Conservation (phyloP, 495 filamentous ascomycete genomes). For the Massariosphaeria phaeospora region DNA sequence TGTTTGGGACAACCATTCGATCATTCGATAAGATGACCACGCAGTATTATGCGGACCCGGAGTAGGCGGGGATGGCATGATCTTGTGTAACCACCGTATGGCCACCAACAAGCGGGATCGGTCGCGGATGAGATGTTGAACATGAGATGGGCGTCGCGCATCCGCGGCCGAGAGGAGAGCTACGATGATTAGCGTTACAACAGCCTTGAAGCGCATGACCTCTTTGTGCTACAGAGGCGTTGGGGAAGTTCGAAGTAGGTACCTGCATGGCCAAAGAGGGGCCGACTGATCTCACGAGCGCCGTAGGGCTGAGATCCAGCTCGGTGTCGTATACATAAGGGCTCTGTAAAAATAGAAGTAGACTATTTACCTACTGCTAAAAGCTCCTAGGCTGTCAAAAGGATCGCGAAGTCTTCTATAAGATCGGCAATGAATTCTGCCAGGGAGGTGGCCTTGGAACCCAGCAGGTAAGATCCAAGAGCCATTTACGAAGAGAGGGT, state of each 20-base stretch:
- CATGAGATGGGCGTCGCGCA: neutral
- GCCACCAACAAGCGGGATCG: constrained; percentile 1
- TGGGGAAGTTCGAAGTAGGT: constrained; percentile 3
- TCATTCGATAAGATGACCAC: constrained; percentile 13
- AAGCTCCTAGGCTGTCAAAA: no score
- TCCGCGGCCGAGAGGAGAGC: constrained; percentile 24
- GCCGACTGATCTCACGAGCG: constrained; percentile 11
- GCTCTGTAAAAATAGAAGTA: no score
- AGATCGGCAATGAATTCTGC: no score
- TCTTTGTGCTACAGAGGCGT: neutral
- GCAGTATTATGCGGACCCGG: constrained; percentile 13
- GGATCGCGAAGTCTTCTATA: no score
- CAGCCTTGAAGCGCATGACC: constrained; percentile 8
- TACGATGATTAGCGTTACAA: neutral
- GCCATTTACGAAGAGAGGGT: no score
- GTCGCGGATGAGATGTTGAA: constrained; percentile 7
- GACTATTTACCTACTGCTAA: no score
- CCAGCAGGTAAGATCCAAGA: no score
- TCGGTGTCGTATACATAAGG: no score
- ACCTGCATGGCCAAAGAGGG: constrained; percentile 11
- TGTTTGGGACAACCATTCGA: neutral
- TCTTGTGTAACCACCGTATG: neutral
- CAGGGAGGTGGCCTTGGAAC: no score
- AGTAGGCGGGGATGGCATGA: neutral
- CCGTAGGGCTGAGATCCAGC: constrained; percentile 24